phyloP scores from a whole-genome alignment of 768 basidiomycete genomes.

The Zangia roseola region DNA sequence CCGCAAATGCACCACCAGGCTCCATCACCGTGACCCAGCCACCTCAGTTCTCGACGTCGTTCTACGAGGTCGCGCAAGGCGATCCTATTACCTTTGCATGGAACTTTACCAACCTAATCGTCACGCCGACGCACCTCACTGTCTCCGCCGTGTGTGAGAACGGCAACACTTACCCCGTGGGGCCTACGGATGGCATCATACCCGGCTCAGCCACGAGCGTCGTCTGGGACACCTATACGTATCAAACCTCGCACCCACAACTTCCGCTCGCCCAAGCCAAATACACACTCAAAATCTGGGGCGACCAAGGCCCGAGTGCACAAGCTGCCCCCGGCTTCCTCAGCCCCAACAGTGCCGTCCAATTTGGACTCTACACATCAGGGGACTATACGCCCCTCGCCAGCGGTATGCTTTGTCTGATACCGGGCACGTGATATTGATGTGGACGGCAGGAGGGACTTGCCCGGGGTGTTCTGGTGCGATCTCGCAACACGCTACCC shows the following conservation, averaged over 20 bases:
- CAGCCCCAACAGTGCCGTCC: slow-evolving; percentile 46
- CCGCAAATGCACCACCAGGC: slow-evolving; percentile 56
- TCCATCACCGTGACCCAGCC: slow-evolving; percentile 77
- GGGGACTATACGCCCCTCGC: slow-evolving; percentile 47
- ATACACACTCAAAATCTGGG: slow-evolving; percentile 59
- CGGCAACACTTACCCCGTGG: slow-evolving; percentile 66
- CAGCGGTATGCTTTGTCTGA: slow-evolving; percentile 29
- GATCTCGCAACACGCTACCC: slow-evolving; percentile 8
- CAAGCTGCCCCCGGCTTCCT: slow-evolving; percentile 48
- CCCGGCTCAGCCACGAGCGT: slow-evolving; percentile 49
- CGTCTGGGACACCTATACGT: slow-evolving; percentile 59
- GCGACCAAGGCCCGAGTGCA: slow-evolving; percentile 53
- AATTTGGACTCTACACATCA: slow-evolving; percentile 60
- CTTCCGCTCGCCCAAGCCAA: slow-evolving; percentile 55
- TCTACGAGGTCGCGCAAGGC: slow-evolving; percentile 79
- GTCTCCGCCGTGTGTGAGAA: slow-evolving; percentile 61
- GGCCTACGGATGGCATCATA: slow-evolving; percentile 50
- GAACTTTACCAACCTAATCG: slow-evolving; percentile 79
- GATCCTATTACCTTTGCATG: slow-evolving; percentile 85
- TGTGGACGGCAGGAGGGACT: slow-evolving; percentile 9
- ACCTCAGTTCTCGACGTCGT: slow-evolving; percentile 76
- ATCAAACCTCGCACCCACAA: slow-evolving; percentile 44
- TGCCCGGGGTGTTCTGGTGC: slow-evolving; percentile 25
- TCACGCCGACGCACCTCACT: slow-evolving; percentile 59
- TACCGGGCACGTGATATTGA: background rate